phyloP scores from a whole-genome alignment of 345 rosid genomes.

The Raphanus sativus region DNA sequence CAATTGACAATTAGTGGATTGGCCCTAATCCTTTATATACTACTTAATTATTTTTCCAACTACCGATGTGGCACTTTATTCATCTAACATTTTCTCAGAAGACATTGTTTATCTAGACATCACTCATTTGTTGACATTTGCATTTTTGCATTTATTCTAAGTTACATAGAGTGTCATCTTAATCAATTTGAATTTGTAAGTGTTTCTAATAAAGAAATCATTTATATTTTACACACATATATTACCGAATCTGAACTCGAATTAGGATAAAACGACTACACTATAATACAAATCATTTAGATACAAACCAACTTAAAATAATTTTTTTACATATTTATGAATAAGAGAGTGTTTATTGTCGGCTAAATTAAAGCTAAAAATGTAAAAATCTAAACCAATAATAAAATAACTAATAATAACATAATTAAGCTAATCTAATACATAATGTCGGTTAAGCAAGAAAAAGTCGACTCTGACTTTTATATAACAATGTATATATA shows the following conservation, averaged over 20 bases:
- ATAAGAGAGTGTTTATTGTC: background rate
- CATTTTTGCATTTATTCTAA: background rate
- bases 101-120: slow-evolving; percentile 4
- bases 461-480: slow-evolving; percentile 24
- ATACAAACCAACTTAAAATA: too few species aligned
- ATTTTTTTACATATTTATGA: background rate
- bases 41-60: too few species aligned
- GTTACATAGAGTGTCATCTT: background rate
- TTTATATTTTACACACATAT: background rate
- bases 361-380: background rate
- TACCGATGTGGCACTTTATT: too few species aligned
- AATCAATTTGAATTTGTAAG: background rate
- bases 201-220: background rate
- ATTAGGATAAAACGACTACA: background rate
- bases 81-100: too few species aligned
- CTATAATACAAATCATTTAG: background rate
- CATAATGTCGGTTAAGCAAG: background rate
- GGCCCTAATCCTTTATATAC: too few species aligned
- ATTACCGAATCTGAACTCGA: background rate
- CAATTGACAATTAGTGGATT: too few species aligned
- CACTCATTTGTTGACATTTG: background rate
- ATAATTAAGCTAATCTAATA: background rate
- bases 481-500: background rate
- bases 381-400: background rate
- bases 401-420: slow-evolving; percentile 2